A percentile compares a stretch with the other conserved stretches of the same genome.
These are phyloP conservation scores for Lachnellula hyalina DNA, from an alignment of 2,329 filamentous ascomycete genomes.

Conservation along the genomic window DNA sequence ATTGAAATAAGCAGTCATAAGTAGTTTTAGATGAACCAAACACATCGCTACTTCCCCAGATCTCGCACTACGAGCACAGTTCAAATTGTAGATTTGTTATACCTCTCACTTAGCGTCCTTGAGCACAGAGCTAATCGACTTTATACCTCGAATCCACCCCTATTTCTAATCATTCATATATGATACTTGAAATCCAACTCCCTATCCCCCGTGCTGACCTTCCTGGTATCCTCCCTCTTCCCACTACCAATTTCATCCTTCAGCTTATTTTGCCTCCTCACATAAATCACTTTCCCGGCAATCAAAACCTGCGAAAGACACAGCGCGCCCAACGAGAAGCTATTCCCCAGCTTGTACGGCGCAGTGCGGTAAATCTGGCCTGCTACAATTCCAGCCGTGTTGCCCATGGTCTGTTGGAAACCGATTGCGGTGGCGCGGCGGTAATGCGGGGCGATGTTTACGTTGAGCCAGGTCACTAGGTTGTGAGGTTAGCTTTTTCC, in stretches of 20 bases:
- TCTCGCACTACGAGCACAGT: not conserved
- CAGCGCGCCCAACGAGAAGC: conserved; percentile 19
- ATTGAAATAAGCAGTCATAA: no score
- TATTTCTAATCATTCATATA: conserved; percentile 9
- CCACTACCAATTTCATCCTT: conserved; percentile 38
- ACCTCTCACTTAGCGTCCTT: not conserved
- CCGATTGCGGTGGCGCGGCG: conserved; percentile 42
- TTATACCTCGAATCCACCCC: not conserved
- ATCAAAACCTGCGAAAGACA: conserved; percentile 31
- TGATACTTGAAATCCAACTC: conserved; percentile 46
- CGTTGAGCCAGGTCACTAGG: conserved; percentile 39
- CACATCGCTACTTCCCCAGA: not conserved
- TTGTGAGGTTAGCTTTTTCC: not conserved
- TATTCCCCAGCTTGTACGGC: conserved; percentile 23
- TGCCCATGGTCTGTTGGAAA: conserved; percentile 41
- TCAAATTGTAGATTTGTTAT: not conserved
- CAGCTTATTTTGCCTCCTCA: conserved; percentile 36
- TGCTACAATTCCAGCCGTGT: conserved; percentile 40
- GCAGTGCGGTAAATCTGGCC: conserved; percentile 20
- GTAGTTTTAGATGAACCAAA: not conserved
- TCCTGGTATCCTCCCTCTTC: conserved; percentile 39
- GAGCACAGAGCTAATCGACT: not conserved
- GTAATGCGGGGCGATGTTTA: conserved; percentile 42
- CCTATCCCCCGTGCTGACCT: conserved; percentile 41
- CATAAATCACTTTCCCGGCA: conserved; percentile 37